Percentiles rank a stretch among this genome's conserved stretches.
phyloP scores from a whole-genome alignment of 163 green algal genomes.

The Scenedesmus sp. region DNA sequence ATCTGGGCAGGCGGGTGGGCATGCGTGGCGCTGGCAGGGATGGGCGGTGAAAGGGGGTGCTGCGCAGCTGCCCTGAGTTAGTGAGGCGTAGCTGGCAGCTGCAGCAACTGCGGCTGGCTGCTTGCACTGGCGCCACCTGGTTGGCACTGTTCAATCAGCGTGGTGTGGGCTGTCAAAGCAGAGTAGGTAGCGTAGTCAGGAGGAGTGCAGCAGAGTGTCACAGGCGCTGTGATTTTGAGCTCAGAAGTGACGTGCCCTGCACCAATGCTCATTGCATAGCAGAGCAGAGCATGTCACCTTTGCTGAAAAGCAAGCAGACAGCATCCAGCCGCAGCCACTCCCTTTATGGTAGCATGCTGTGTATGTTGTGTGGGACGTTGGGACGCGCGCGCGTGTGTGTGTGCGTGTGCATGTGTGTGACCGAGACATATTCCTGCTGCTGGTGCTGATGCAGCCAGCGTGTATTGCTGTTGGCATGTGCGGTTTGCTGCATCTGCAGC shows the following conservation, averaged over 20 bases:
- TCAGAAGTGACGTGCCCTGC: background rate
- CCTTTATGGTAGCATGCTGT: background rate
- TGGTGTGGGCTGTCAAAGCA: background rate
- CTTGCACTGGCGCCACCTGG: background rate
- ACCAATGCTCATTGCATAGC: background rate
- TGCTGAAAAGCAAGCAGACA: constrained; percentile 6
- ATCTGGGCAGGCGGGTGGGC: background rate
- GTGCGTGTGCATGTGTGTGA: too few relatives aligned
- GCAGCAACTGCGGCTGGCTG: background rate
- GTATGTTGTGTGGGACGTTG: background rate
- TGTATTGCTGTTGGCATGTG: background rate
- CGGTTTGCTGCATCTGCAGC: background rate
- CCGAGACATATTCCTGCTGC: background rate
- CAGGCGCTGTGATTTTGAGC: background rate
- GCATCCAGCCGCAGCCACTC: background rate
- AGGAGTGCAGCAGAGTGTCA: background rate
- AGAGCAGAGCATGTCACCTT: background rate
- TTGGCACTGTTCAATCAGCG: background rate
- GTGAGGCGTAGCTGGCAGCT: background rate
- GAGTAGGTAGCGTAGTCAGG: background rate
- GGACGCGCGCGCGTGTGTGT: background rate
- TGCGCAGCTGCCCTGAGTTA: background rate
- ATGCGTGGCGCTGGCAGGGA: background rate
- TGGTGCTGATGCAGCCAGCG: background rate
- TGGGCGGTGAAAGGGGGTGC: background rate